Conservation (phyloP, 176 grass and related monocot species). For the Oryza brachyantha region DNA sequence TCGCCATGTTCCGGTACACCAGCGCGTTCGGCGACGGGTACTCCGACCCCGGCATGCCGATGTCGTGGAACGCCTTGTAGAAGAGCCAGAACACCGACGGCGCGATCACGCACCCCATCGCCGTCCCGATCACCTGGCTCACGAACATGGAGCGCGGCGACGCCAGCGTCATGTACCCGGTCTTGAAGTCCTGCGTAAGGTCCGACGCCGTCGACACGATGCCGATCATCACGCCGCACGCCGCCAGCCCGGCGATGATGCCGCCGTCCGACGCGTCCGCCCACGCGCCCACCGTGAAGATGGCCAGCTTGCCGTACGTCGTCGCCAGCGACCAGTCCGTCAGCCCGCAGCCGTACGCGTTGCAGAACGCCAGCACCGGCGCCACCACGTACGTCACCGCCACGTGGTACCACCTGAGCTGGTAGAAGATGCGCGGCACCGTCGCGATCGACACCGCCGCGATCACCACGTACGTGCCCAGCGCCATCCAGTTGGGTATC, state of each 20-base stretch:
- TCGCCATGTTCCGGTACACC: conserved; percentile 63
- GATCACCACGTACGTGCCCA: conserved; percentile 36
- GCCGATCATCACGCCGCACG: conserved; percentile 65
- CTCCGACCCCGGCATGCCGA: conserved; percentile 47
- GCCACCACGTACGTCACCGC: conserved; percentile 48
- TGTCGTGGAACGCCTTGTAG: conserved; percentile 54
- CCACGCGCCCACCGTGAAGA: conserved; percentile 60
- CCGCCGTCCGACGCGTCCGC: conserved; percentile 38
- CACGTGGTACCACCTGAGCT: conserved; percentile 66
- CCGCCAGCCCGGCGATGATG: conserved; percentile 47
- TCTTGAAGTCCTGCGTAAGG: conserved; percentile 71
- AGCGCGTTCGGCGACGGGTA: conserved; percentile 64
- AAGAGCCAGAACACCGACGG: conserved; percentile 68
- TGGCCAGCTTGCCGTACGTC: conserved; percentile 57
- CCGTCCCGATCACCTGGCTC: conserved; percentile 58
- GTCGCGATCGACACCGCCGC: conserved; percentile 44
- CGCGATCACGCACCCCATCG: conserved; percentile 61
- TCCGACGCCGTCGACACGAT: conserved; percentile 67
- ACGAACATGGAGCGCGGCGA: conserved; percentile 72
- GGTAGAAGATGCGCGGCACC: conserved; percentile 53
- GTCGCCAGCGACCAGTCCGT: conserved; percentile 67
- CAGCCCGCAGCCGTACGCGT: conserved; percentile 63
- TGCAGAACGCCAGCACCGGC: conserved; percentile 67
- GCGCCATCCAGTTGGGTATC: conserved; percentile 55
- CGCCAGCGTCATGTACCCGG: conserved; percentile 69